A percentile compares a stretch with the other conserved stretches of the same genome.
phyloP scores from a whole-genome alignment of 208 protist genomes.

The Trypanosoma scelopori region DNA sequence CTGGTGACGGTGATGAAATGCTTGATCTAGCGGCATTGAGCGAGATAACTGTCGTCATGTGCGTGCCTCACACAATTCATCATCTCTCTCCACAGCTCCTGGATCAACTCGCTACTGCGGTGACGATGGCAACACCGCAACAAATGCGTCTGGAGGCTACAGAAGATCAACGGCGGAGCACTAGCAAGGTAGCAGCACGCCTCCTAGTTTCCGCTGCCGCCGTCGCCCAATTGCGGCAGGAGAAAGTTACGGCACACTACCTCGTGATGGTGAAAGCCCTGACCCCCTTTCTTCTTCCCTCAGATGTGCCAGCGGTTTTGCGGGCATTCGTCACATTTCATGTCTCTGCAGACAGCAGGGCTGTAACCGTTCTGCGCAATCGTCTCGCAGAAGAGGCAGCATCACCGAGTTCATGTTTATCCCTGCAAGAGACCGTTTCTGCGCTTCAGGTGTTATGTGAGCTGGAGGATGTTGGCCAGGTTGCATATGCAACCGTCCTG shows the following conservation, averaged over 20 bases:
- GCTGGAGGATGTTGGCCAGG: slow-evolving; percentile 8
- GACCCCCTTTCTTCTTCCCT: slow-evolving; percentile 28
- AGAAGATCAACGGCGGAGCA: neutral
- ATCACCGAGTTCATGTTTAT: slow-evolving; percentile 18
- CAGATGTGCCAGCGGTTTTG: slow-evolving; percentile 30
- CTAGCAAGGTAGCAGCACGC: slow-evolving; percentile 33
- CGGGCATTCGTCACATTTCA: slow-evolving; percentile 18
- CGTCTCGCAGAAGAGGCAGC: slow-evolving; percentile 15
- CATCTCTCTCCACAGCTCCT: slow-evolving; percentile 50
- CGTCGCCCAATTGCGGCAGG: slow-evolving; percentile 47
- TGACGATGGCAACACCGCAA: slow-evolving; percentile 7
- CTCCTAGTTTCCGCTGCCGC: slow-evolving; percentile 46
- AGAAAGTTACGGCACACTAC: slow-evolving; percentile 39
- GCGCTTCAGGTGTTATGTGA: slow-evolving; percentile 25
- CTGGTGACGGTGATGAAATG: slow-evolving; percentile 2
- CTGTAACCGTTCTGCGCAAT: slow-evolving; percentile 16
- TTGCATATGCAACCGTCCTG: slow-evolving; percentile 21
- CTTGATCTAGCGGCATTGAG: slow-evolving; percentile 53
- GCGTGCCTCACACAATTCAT: slow-evolving; percentile 59
- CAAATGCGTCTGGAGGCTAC: slow-evolving; percentile 23
- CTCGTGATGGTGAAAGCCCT: slow-evolving; percentile 39
- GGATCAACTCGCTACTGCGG: slow-evolving; percentile 34
- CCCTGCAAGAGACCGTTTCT: slow-evolving; percentile 20
- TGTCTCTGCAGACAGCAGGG: slow-evolving; percentile 14
- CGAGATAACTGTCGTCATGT: slow-evolving; percentile 78